Evolutionary conservation across 495 filamentous ascomycete species (phyloP).

Genomic region (Hyphodiscus hymeniophilus): DNA sequence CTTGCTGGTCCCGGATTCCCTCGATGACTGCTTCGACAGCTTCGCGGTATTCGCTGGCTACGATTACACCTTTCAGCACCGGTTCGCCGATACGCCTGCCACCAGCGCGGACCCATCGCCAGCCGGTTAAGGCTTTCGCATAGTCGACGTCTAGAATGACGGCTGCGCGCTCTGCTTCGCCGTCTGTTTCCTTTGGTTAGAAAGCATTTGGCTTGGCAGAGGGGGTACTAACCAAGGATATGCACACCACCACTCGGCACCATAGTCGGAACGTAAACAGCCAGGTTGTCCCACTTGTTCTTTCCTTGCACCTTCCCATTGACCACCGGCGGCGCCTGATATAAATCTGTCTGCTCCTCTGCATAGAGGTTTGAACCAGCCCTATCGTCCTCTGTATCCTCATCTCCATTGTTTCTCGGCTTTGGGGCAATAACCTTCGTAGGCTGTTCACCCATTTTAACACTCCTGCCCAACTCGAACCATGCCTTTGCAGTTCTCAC

Average conservation of each 20-base stretch:
- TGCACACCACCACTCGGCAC: slow-evolving; percentile 75
- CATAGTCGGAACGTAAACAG: slow-evolving; percentile 91
- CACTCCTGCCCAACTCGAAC: slow-evolving; percentile 76
- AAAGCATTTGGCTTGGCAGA: background rate
- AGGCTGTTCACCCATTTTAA: slow-evolving; percentile 66
- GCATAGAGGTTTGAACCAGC: slow-evolving; percentile 58
- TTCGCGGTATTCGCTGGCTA: slow-evolving; percentile 61
- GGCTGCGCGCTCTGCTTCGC: slow-evolving; percentile 63
- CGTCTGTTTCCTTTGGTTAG: slow-evolving; percentile 29
- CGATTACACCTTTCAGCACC: slow-evolving; percentile 64
- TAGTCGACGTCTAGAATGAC: slow-evolving; percentile 75
- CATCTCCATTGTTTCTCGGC: slow-evolving; percentile 24
- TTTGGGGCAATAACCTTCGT: slow-evolving; percentile 56
- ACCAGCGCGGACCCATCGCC: slow-evolving; percentile 64
- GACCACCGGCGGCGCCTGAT: slow-evolving; percentile 66
- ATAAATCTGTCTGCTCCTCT: slow-evolving; percentile 65
- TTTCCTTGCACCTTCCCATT: slow-evolving; percentile 70
- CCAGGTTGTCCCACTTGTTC: slow-evolving; percentile 83
- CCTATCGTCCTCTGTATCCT: slow-evolving; percentile 31
- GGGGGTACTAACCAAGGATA: slow-evolving; percentile 31
- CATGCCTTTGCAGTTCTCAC: slow-evolving; percentile 74
- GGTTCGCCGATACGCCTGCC: slow-evolving; percentile 66
- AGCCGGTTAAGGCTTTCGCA: slow-evolving; percentile 83
- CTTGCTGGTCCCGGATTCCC: slow-evolving; percentile 53
- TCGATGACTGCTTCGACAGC: slow-evolving; percentile 60